These are phyloP conservation scores for Leucocoprinus leucothites DNA, from an alignment of 768 basidiomycete species.

Conservation along the genomic window DNA sequence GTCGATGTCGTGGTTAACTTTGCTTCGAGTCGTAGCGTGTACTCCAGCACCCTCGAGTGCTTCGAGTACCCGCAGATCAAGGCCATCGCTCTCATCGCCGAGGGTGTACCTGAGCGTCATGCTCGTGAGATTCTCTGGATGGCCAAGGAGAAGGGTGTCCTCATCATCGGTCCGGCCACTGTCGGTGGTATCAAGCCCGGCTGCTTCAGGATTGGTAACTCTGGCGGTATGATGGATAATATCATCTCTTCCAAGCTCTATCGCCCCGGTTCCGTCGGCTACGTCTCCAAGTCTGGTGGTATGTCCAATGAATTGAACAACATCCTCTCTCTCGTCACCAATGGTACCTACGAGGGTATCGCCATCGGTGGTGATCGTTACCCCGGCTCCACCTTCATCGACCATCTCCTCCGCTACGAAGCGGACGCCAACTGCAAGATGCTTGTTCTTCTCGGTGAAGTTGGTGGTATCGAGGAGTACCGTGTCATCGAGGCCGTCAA, in stretches of 20 bases:
- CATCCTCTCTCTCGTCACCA: conserved; percentile 93
- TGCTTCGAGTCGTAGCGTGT: conserved; percentile 90
- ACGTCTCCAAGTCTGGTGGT: conserved; percentile 99
- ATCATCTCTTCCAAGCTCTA: conserved; percentile 98
- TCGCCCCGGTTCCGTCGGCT: conserved; percentile 95
- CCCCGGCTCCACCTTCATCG: conserved; percentile 98
- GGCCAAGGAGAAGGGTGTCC: conserved; percentile 80
- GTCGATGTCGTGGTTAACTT: conserved; percentile 99
- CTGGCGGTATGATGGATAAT: conserved; percentile 99
- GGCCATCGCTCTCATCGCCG: conserved; percentile 89
- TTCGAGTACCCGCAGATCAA: conserved; percentile 57
- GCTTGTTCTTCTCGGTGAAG: conserved; percentile 97
- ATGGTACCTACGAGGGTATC: conserved; percentile 99
- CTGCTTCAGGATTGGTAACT: conserved; percentile 99
- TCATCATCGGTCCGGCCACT: conserved; percentile 94
- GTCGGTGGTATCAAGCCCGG: conserved; percentile 99
- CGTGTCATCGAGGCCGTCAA: conserved; percentile 98
- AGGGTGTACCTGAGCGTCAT: conserved; percentile 98
- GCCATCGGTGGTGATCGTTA: conserved; percentile 99
- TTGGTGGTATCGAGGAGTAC: conserved; percentile 99
- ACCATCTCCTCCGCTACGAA: conserved; percentile 97
- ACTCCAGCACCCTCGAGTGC: conserved; percentile 91
- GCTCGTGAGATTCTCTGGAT: conserved; percentile 93
- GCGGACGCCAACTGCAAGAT: conserved; percentile 97
- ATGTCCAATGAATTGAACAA: conserved; percentile 99